Conservation (phyloP, 768 basidiomycete species). For the Leucocoprinus leucothites region DNA sequence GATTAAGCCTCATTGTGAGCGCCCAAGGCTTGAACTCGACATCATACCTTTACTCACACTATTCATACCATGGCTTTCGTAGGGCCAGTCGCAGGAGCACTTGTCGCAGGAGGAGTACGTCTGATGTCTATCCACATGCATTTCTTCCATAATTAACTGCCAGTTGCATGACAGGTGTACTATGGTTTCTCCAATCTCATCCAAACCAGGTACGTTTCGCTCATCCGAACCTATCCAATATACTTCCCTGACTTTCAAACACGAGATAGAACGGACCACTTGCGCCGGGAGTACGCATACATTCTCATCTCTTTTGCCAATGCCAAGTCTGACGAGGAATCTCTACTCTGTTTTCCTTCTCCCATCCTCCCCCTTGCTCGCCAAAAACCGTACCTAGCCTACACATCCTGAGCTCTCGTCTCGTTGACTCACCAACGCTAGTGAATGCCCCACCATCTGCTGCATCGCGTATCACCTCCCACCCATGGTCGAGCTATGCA, state of each 20-base stretch:
- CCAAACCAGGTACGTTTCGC: constrained; percentile 44
- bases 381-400: constrained; percentile 31
- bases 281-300: constrained; percentile 48
- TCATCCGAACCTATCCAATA: neutral
- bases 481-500: constrained; percentile 45
- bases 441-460: constrained; percentile 53
- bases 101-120: constrained; percentile 65
- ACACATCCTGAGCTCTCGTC: constrained; percentile 45
- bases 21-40: too few relatives aligned
- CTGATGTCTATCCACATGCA: neutral
- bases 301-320: neutral
- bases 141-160: neutral
- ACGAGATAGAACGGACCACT: constrained; percentile 47
- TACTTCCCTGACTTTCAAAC: constrained; percentile 7
- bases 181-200: constrained; percentile 71
- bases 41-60: neutral
- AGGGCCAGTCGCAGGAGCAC: constrained; percentile 67
- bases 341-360: neutral
- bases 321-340: neutral
- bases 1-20: neutral
- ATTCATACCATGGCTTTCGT: constrained; percentile 48
- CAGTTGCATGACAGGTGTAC: constrained; percentile 45
- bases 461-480: constrained; percentile 45
- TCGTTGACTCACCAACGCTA: constrained; percentile 44
- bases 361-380: neutral